Evolutionary conservation across 1,284 basidiomycete genomes (phyloP).

Genomic region (Sanghuangporus weigelae): DNA sequence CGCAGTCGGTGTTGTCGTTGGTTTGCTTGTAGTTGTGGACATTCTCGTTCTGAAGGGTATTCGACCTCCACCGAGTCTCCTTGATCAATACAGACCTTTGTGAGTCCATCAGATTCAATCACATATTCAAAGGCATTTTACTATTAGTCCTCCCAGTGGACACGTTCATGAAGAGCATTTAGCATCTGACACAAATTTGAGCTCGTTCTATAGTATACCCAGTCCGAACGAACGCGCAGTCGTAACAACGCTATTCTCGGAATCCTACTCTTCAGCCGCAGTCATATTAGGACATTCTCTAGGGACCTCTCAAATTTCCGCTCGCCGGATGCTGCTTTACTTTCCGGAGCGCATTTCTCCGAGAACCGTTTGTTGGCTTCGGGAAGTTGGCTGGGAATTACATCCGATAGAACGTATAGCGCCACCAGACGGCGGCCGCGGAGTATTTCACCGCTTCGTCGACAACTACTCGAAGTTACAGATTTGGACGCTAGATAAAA

Average conservation of each 20-base stretch:
- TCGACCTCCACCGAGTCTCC: not conserved
- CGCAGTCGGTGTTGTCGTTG: not conserved
- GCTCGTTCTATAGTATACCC: not conserved
- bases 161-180: not conserved
- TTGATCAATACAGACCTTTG: not conserved
- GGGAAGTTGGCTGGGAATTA: slow-evolving; percentile 35
- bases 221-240: slow-evolving; percentile 29
- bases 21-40: not conserved
- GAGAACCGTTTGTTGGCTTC: slow-evolving; percentile 35
- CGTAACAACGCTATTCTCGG: slow-evolving; percentile 39
- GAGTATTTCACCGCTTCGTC: slow-evolving; percentile 33
- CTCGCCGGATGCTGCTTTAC: slow-evolving; percentile 35
- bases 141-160: not conserved
- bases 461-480: slow-evolving; percentile 43
- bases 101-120: not conserved
- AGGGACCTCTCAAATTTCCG: slow-evolving; percentile 29
- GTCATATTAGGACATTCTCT: slow-evolving; percentile 39
- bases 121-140: not conserved
- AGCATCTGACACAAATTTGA: not conserved
- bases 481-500: slow-evolving; percentile 35
- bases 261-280: slow-evolving; percentile 36
- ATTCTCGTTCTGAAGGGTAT: not conserved
- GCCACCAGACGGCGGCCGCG: slow-evolving; percentile 23
- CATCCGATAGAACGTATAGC: slow-evolving; percentile 26
- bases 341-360: slow-evolving; percentile 35